phyloP scores from a whole-genome alignment of 2,329 filamentous ascomycete species.

The Aspergillus viridinutans region DNA sequence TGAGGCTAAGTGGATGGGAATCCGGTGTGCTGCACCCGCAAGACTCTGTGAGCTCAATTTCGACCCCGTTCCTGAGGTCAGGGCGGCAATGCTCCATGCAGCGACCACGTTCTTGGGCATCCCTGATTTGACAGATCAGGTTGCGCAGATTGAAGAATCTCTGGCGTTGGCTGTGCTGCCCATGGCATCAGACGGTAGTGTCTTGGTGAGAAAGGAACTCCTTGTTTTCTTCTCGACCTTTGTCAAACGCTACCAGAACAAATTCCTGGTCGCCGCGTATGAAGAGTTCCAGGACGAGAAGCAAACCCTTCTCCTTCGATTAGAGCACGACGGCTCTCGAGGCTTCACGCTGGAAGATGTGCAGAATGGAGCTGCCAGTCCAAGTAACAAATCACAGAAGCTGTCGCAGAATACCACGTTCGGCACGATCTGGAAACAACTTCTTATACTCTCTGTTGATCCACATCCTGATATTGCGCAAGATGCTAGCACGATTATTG shows the following conservation, averaged over 20 bases:
- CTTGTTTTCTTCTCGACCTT: constrained; percentile 92
- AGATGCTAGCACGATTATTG: constrained; percentile 78
- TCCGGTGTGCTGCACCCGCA: constrained; percentile 76
- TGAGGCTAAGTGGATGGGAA: constrained; percentile 95
- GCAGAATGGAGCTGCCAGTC: constrained; percentile 18
- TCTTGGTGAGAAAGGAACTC: constrained; percentile 88
- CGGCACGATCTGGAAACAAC: constrained; percentile 89
- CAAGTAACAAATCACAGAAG: constrained; percentile 27
- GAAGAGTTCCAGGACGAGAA: constrained; percentile 85
- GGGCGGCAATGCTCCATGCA: constrained; percentile 88
- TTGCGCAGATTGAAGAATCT: constrained; percentile 83
- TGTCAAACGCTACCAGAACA: constrained; percentile 82
- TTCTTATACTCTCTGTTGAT: constrained; percentile 85
- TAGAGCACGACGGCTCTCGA: constrained; percentile 30
- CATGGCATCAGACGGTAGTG: constrained; percentile 90
- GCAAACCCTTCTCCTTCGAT: constrained; percentile 58
- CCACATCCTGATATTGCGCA: constrained; percentile 89
- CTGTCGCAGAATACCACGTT: constrained; percentile 82
- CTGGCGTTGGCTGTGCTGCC: constrained; percentile 84
- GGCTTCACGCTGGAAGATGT: constrained; percentile 15
- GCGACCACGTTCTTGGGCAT: constrained; percentile 93
- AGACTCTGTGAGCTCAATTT: constrained; percentile 76
- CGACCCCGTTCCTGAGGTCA: constrained; percentile 86
- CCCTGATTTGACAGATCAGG: constrained; percentile 84
- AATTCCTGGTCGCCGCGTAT: constrained; percentile 86